phyloP scores from a whole-genome alignment of 495 filamentous ascomycete genomes.

The Penicillium pulvis region DNA sequence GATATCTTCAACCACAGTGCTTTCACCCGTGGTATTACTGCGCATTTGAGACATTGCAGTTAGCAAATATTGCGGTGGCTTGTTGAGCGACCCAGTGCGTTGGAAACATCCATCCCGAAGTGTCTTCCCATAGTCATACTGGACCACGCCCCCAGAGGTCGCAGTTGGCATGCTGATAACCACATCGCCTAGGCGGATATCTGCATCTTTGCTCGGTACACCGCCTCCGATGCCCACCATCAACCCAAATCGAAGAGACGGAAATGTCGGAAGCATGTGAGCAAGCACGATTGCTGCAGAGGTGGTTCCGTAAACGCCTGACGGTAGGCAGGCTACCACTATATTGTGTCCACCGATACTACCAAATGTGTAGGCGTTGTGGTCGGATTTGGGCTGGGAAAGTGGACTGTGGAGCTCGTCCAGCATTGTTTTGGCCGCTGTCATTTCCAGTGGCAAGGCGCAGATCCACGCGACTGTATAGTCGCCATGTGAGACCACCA shows the following conservation, averaged over 20 bases:
- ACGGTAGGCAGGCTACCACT: constrained; percentile 34
- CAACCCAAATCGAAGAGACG: constrained; percentile 25
- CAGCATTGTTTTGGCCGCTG: constrained; percentile 32
- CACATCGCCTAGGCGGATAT: constrained; percentile 41
- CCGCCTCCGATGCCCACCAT: constrained; percentile 44
- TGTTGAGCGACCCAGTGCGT: constrained; percentile 36
- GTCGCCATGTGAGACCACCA: neutral
- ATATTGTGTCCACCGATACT: constrained; percentile 33
- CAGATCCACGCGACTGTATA: constrained; percentile 43
- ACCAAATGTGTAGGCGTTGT: constrained; percentile 39
- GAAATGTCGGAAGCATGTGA: constrained; percentile 29
- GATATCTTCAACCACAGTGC: neutral
- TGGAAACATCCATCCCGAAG: constrained; percentile 24
- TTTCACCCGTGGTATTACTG: constrained; percentile 7
- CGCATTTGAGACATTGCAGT: constrained; percentile 15
- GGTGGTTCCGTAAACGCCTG: constrained; percentile 28
- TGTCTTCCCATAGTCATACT: constrained; percentile 45
- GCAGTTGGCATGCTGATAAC: constrained; percentile 35
- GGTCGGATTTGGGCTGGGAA: constrained; percentile 15
- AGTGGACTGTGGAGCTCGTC: constrained; percentile 29
- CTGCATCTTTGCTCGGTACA: constrained; percentile 22
- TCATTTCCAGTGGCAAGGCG: constrained; percentile 34
- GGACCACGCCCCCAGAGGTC: constrained; percentile 29
- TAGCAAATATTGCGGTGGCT: constrained; percentile 33
- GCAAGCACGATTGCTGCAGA: constrained; percentile 27